Evolutionary conservation across 768 basidiomycete genomes (phyloP).

Genomic region (Boletus sp.): DNA sequence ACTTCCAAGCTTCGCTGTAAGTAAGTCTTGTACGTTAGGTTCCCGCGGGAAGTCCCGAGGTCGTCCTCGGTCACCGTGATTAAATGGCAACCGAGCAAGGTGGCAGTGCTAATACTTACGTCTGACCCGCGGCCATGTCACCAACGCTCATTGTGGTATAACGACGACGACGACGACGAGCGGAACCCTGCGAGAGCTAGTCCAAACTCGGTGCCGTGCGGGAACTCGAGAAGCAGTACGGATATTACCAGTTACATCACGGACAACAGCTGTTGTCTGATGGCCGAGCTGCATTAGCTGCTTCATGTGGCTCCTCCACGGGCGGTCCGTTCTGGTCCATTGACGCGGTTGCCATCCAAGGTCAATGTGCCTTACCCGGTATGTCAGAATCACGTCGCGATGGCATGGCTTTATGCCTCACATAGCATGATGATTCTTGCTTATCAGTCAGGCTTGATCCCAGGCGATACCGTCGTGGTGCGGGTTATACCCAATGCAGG

Average conservation of each 20-base stretch:
- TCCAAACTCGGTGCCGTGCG: background rate
- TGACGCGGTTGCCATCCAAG: background rate
- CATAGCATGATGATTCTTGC: background rate
- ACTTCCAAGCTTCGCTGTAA: too few relatives aligned
- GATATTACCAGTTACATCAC: background rate
- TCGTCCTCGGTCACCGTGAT: too few relatives aligned
- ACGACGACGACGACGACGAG: too few relatives aligned
- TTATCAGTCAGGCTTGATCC: background rate
- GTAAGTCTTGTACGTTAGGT: too few relatives aligned
- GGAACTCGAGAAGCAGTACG: background rate
- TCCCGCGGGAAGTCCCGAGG: too few relatives aligned
- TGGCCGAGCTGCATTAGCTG: background rate
- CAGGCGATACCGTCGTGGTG: background rate
- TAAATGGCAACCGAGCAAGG: too few relatives aligned
- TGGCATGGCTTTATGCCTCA: background rate
- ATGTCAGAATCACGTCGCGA: background rate
- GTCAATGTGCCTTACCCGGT: background rate
- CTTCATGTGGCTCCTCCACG: background rate
- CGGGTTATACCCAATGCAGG: background rate
- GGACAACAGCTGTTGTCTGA: background rate
- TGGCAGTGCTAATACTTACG: too few relatives aligned
- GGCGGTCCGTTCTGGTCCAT: background rate
- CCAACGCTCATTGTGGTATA: too few relatives aligned
- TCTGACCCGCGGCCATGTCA: too few relatives aligned
- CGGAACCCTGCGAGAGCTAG: too few relatives aligned